phyloP scores from a whole-genome alignment of 2,329 filamentous ascomycete genomes.

The Aspergillus ustus region DNA sequence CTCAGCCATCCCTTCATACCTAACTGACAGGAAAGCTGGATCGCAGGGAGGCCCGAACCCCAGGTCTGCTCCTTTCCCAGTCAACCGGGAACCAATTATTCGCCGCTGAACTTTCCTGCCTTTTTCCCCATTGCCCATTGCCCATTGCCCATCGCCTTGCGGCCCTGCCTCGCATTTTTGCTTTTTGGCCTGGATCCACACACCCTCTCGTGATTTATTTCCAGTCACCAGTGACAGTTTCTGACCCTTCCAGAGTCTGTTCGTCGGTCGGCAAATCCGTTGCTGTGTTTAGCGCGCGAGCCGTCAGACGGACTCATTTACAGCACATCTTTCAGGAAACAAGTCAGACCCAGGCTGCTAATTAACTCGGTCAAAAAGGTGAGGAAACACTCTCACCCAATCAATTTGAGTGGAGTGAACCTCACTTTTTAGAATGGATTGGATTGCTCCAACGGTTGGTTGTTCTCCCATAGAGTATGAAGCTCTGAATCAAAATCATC shows the following conservation, averaged over 20 bases:
- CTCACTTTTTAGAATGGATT: neutral
- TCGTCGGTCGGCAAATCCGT: neutral
- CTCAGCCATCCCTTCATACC: conserved; percentile 26
- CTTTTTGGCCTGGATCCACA: neutral
- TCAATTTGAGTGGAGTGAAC: neutral
- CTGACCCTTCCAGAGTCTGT: neutral
- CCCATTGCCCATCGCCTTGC: conserved; percentile 1
- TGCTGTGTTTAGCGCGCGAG: conserved; percentile 5
- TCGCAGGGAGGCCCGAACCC: conserved; percentile 19
- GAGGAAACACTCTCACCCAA: conserved; percentile 2
- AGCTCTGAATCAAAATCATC: neutral
- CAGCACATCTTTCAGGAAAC: neutral
- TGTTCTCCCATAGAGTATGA: neutral
- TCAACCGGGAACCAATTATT: conserved; percentile 23
- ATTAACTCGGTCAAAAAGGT: neutral
- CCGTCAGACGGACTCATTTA: neutral
- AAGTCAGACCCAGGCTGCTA: neutral
- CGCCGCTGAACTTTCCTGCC: conserved; percentile 10
- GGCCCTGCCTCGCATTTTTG: neutral
- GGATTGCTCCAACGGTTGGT: neutral
- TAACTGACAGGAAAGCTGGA: conserved; percentile 23
- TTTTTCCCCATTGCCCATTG: conserved; percentile 10
- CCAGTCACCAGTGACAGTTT: neutral
- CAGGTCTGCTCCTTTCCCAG: conserved; percentile 11
- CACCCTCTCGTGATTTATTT: conserved; percentile 4